These are phyloP conservation scores for Fusarium tuaranense DNA, from an alignment of 2,329 filamentous ascomycete genomes.

Conservation along the genomic window DNA sequence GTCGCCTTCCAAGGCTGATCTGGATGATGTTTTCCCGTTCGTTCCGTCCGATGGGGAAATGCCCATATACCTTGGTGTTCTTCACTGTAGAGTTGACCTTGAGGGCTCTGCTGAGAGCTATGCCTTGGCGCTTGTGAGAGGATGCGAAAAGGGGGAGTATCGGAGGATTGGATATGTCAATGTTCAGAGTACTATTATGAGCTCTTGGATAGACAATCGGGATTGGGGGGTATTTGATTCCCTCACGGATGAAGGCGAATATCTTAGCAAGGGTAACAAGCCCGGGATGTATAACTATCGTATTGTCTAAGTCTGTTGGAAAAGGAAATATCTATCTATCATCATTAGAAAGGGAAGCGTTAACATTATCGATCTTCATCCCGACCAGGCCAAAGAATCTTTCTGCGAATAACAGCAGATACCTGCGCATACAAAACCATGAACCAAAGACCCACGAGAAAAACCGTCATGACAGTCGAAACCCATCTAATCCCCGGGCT, in stretches of 20 bases:
- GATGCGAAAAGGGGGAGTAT: conserved; percentile 25
- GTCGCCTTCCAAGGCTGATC: background rate
- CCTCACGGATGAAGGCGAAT: conserved; percentile 20
- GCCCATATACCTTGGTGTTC: conserved; percentile 19
- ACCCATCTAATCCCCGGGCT: conserved; percentile 42
- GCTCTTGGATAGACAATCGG: conserved; percentile 1
- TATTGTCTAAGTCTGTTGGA: conserved; percentile 13
- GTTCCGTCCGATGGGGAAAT: conserved; percentile 1
- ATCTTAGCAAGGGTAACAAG: conserved; percentile 9
- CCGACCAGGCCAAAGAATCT: conserved; percentile 43
- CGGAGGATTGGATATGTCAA: conserved; percentile 24
- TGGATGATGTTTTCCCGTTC: conserved; percentile 15
- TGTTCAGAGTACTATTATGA: conserved; percentile 5
- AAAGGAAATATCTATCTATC: background rate
- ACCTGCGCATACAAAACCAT: conserved; percentile 37
- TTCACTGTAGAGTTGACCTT: conserved; percentile 12
- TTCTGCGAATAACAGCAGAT: conserved; percentile 34
- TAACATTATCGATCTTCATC: conserved; percentile 37
- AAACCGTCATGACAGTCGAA: conserved; percentile 36
- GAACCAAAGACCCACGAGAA: conserved; percentile 40
- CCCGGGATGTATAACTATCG: conserved; percentile 25
- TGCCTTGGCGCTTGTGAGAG: conserved; percentile 20
- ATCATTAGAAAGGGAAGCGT: too few species aligned
- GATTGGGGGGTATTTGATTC: conserved; percentile 24
- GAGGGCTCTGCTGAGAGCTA: background rate